Evolutionary conservation across 768 basidiomycete genomes (phyloP).

Genomic region (Lactifluus rugatus): DNA sequence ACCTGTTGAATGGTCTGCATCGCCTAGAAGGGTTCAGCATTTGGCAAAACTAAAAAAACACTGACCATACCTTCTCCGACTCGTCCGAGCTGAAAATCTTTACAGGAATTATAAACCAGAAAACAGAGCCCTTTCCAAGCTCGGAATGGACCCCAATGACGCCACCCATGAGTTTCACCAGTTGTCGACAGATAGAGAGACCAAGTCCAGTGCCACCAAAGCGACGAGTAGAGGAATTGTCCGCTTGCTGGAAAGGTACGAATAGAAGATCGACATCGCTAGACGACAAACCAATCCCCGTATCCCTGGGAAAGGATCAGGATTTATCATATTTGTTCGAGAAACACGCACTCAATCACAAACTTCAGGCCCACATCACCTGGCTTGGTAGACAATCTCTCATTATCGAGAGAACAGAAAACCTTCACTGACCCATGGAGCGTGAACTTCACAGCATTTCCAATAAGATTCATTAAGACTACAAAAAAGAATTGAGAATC

Average conservation of each 20-base stretch:
- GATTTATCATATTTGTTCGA: not conserved
- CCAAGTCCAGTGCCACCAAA: constrained; percentile 76
- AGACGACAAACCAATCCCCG: constrained; percentile 59
- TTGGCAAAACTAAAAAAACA: not conserved
- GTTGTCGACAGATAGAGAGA: constrained; percentile 60
- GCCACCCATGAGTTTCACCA: constrained; percentile 70
- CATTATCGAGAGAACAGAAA: constrained; percentile 44
- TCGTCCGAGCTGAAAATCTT: constrained; percentile 47
- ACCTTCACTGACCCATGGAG: constrained; percentile 53
- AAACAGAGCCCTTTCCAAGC: constrained; percentile 51
- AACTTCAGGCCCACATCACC: constrained; percentile 50
- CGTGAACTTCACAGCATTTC: constrained; percentile 72
- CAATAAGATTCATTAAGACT: constrained; percentile 72
- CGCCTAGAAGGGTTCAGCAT: constrained; percentile 28
- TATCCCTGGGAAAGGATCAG: constrained; percentile 38
- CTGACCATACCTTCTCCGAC: constrained; percentile 39
- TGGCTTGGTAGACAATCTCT: constrained; percentile 25
- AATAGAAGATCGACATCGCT: constrained; percentile 61
- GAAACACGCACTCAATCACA: constrained; percentile 42
- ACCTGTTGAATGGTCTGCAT: constrained; percentile 38
- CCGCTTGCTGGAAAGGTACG: constrained; percentile 69
- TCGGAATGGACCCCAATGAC: constrained; percentile 62
- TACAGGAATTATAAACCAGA: constrained; percentile 68
- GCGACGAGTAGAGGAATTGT: constrained; percentile 65
- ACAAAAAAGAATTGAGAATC: not conserved